These are phyloP conservation scores for Buddleja alternifolia DNA, from an alignment of 257 asterid species.

Conservation along the genomic window DNA sequence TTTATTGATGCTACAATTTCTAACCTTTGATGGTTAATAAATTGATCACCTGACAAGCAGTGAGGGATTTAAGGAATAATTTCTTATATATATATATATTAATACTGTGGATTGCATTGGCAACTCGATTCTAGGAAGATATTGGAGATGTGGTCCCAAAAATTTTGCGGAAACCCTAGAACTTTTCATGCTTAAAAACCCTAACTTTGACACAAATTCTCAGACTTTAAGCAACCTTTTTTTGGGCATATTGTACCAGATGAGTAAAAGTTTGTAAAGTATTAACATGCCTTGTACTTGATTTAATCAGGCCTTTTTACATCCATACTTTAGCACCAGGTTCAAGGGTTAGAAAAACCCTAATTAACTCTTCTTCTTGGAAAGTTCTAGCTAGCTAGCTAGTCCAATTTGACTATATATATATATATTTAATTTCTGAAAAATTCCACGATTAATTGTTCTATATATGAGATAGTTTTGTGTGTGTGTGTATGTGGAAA, in stretches of 20 bases:
- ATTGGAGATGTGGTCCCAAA: conserved; percentile 52
- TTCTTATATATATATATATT: not conserved
- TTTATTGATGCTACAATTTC: too few species aligned
- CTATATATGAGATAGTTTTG: too few species aligned
- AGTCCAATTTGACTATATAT: not conserved
- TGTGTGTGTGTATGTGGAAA: too few species aligned
- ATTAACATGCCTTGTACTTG: conserved; percentile 30
- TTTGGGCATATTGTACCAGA: conserved; percentile 29
- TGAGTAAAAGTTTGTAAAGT: conserved; percentile 12
- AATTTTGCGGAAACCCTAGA: conserved; percentile 37
- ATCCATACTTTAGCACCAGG: conserved; percentile 4
- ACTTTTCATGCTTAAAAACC: conserved; percentile 32
- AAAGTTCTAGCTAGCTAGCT: too few species aligned
- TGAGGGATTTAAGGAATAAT: not conserved
- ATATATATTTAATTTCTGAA: too few species aligned
- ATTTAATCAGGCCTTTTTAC: not conserved
- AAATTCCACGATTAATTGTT: too few species aligned
- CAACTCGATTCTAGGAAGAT: conserved; percentile 20
- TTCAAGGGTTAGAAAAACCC: conserved; percentile 33
- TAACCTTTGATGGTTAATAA: too few species aligned
- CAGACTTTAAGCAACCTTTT: conserved; percentile 6
- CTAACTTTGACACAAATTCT: conserved; percentile 27
- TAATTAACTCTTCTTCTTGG: conserved; percentile 13
- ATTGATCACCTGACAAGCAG: not conserved
- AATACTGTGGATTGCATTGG: not conserved